phyloP scores from a whole-genome alignment of 2,329 filamentous ascomycete species.

The Alternaria panax region DNA sequence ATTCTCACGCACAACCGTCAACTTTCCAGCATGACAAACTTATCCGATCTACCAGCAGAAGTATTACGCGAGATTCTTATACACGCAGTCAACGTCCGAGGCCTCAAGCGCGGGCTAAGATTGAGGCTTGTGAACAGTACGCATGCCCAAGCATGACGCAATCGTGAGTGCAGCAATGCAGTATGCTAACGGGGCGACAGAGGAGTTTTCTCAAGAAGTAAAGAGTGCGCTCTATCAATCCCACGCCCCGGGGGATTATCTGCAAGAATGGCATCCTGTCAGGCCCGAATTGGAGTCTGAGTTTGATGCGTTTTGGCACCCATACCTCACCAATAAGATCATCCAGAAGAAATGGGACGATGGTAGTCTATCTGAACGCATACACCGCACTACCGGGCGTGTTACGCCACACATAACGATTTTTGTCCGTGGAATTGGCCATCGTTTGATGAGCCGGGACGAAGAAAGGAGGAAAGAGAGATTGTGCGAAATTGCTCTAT shows the following conservation, averaged over 20 bases:
- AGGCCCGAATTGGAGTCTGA: background rate
- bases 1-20: background rate
- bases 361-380: background rate
- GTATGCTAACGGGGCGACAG: background rate
- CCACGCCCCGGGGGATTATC: background rate
- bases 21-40: background rate
- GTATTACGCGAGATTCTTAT: constrained; percentile 3
- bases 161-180: background rate
- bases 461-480: background rate
- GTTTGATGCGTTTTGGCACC: constrained; percentile 9
- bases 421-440: background rate
- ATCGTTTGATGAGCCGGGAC: background rate
- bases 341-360: background rate
- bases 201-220: constrained; percentile 5
- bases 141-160: background rate
- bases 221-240: background rate
- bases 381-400: background rate
- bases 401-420: background rate
- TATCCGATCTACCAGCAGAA: background rate
- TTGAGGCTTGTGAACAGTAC: constrained; percentile 9
- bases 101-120: constrained; percentile 1
- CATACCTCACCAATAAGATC: constrained; percentile 5
- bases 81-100: background rate
- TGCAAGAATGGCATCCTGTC: rapidly evolving
- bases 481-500: background rate